Percentiles rank a stretch among this genome's conserved stretches.
phyloP scores from a whole-genome alignment of 164 flowering plant genomes.

The Stephania japonica region DNA sequence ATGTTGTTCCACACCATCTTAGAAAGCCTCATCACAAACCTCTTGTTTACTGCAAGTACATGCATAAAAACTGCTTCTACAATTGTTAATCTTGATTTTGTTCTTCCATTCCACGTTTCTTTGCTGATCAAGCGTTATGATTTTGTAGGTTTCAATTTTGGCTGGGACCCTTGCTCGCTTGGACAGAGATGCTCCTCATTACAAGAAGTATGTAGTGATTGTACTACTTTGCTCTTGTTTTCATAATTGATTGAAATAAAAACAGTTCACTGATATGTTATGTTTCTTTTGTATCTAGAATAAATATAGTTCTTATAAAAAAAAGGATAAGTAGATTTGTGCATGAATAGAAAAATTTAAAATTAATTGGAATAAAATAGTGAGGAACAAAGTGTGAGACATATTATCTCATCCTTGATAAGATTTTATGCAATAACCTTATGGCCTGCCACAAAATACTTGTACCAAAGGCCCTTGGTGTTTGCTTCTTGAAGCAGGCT shows the following conservation, averaged over 20 bases:
- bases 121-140: slow-evolving; percentile 5
- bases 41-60: background rate
- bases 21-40: background rate
- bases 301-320: too few species aligned
- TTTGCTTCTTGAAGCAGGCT: background rate
- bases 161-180: slow-evolving; percentile 97
- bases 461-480: background rate
- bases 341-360: background rate
- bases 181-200: slow-evolving; percentile 96
- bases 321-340: too few species aligned
- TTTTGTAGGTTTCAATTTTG: slow-evolving; percentile 77
- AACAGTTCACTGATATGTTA: background rate
- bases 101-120: background rate
- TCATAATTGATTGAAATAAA: background rate
- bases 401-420: background rate
- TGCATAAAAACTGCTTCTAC: background rate
- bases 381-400: background rate
- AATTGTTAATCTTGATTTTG: background rate
- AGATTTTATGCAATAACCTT: background rate
- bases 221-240: background rate
- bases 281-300: background rate
- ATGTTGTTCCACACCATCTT: background rate
- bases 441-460: background rate
- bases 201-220: slow-evolving; percentile 57
- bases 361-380: background rate